Conservation (phyloP, 139 green algal genomes). For the Chlorella sp. region DNA sequence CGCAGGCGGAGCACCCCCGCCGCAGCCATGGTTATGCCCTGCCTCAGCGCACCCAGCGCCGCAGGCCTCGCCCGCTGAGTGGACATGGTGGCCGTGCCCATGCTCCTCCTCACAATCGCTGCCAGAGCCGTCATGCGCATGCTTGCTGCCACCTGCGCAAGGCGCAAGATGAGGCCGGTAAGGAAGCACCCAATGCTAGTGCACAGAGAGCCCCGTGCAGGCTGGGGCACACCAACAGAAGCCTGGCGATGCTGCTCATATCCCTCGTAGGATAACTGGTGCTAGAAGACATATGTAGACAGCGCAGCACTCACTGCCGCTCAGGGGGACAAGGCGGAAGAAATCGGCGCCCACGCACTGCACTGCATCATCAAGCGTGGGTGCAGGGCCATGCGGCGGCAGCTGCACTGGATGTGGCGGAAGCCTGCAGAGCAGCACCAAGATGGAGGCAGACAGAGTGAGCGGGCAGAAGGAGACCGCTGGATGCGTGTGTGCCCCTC, state of each 20-base stretch:
- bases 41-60: not conserved
- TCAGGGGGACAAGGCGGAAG: conserved; percentile 26
- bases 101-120: conserved; percentile 19
- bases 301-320: conserved; percentile 3
- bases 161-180: too few relatives aligned
- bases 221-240: too few relatives aligned
- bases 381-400: not conserved
- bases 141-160: too few relatives aligned
- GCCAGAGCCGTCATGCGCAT: not conserved
- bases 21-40: not conserved
- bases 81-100: not conserved
- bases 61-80: not conserved
- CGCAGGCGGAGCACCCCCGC: not conserved
- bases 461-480: too few relatives aligned
- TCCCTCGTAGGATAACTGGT: too few relatives aligned
- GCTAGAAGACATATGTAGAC: too few relatives aligned
- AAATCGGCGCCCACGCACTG: conserved; percentile 1
- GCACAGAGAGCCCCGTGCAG: too few relatives aligned
- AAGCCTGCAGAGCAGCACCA: conserved; percentile 2
- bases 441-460: not conserved
- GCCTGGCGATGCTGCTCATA: too few relatives aligned
- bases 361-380: not conserved
- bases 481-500: too few relatives aligned
- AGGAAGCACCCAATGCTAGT: too few relatives aligned
- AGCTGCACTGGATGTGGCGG: conserved; percentile 33